These are phyloP conservation scores for Cunninghamia lanceolata DNA, from an alignment of 75 land plant genomes.

Conservation along the genomic window DNA sequence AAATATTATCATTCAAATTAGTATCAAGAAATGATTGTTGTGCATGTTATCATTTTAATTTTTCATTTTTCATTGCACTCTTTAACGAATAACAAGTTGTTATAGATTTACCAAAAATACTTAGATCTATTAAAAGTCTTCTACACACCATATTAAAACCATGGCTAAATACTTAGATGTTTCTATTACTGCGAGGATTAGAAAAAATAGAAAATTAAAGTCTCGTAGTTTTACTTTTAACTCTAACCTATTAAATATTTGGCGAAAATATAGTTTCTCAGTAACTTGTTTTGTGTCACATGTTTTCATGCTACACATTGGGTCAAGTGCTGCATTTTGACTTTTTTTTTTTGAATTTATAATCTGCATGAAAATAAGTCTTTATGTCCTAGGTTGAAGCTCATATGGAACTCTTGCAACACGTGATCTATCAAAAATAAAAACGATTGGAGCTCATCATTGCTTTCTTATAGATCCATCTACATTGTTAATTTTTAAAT, in stretches of 20 bases:
- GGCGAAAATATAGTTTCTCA: background rate
- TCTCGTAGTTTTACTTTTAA: background rate
- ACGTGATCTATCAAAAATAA: too few relatives aligned
- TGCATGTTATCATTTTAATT: too few relatives aligned
- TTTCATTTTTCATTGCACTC: too few relatives aligned
- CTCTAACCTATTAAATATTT: background rate
- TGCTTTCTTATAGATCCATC: too few relatives aligned
- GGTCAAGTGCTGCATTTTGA: background rate
- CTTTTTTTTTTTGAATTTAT: background rate
- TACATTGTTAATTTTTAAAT: too few relatives aligned
- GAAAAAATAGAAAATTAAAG: background rate
- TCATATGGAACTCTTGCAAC: constrained; percentile 43
- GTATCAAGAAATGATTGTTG: too few relatives aligned
- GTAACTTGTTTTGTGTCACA: background rate
- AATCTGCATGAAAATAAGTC: constrained; percentile 24
- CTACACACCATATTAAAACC: too few relatives aligned
- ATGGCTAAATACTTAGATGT: background rate
- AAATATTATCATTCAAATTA: too few relatives aligned
- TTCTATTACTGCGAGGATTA: background rate
- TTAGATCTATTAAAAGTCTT: too few relatives aligned
- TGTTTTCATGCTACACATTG: background rate
- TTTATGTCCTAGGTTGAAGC: constrained; percentile 44
- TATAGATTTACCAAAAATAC: too few relatives aligned
- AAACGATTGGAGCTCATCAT: too few relatives aligned
- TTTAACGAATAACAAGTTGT: too few relatives aligned